Percentiles rank a stretch among this genome's conserved stretches.
Conservation (phyloP, 2,329 filamentous ascomycete species). For the Trichoderma semiorbis region DNA sequence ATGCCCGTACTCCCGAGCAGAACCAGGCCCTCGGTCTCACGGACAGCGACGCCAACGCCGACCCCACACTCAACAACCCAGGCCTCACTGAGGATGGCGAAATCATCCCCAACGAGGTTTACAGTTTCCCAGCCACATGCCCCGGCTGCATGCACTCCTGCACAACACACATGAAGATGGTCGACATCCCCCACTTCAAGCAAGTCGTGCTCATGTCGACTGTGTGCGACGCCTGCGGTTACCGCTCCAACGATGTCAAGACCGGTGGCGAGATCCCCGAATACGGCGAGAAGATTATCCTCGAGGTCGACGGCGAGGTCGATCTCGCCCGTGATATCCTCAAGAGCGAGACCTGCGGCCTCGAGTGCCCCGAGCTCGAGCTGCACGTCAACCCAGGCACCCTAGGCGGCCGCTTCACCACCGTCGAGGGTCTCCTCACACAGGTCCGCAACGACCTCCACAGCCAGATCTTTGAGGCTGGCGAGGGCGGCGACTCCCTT, state of each 20-base stretch:
- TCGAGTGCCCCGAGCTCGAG: conserved; percentile 82
- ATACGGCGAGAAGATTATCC: conserved; percentile 76
- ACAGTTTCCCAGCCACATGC: conserved; percentile 87
- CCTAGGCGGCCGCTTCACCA: conserved; percentile 93
- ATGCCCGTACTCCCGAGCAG: conserved; percentile 76
- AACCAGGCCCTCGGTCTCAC: conserved; percentile 81
- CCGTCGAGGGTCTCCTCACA: conserved; percentile 87
- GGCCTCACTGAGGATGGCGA: conserved; percentile 58
- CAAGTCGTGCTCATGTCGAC: conserved; percentile 96
- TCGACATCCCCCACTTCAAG: conserved; percentile 97
- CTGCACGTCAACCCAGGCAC: conserved; percentile 90
- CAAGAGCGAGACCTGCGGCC: conserved; percentile 87
- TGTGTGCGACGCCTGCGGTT: conserved; percentile 85
- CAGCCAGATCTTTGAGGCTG: conserved; percentile 76
- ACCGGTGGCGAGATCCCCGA: conserved; percentile 90
- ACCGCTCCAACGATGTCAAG: conserved; percentile 96
- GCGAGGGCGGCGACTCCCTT: conserved; percentile 74
- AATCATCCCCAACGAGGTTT: conserved; percentile 90
- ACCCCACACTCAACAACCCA: conserved; percentile 46
- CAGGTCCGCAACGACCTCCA: conserved; percentile 89
- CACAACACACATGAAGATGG: conserved; percentile 96
- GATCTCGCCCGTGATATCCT: conserved; percentile 91
- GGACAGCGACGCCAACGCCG: conserved; percentile 55
- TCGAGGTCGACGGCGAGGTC: conserved; percentile 63
- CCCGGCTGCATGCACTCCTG: conserved; percentile 85